Percentiles rank a stretch among this genome's conserved stretches.
Conservation (phyloP, 495 filamentous ascomycete genomes). For the Penicillium bialowiezense region DNA sequence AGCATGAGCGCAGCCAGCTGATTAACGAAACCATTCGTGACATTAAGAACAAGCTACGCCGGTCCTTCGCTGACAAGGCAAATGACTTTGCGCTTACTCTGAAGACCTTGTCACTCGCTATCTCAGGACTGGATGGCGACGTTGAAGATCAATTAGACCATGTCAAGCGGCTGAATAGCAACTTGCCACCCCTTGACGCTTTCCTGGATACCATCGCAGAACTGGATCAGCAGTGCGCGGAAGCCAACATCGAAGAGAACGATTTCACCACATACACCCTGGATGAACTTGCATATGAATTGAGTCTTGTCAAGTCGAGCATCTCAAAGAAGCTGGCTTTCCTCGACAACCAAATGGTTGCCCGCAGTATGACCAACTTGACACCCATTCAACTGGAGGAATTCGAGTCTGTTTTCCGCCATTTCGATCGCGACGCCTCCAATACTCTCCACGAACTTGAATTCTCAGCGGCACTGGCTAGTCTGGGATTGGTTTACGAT, state of each 20-base stretch:
- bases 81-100: conserved; percentile 95
- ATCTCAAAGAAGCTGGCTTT: conserved; percentile 95
- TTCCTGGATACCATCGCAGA: conserved; percentile 80
- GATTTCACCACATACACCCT: conserved; percentile 98
- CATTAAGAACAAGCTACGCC: conserved; percentile 92
- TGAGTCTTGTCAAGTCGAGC: conserved; percentile 82
- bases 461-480: conserved; percentile 91
- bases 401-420: conserved; percentile 95
- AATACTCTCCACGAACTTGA: conserved; percentile 93
- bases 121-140: conserved; percentile 92
- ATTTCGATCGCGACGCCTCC: conserved; percentile 91
- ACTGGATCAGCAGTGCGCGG: conserved; percentile 81
- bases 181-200: conserved; percentile 79
- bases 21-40: conserved; percentile 98
- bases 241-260: conserved; percentile 98
- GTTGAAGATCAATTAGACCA: conserved; percentile 89
- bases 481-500: conserved; percentile 88
- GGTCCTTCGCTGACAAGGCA: conserved; percentile 90
- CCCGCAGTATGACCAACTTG: conserved; percentile 96
- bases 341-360: conserved; percentile 95
- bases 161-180: conserved; percentile 74
- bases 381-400: conserved; percentile 98
- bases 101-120: conserved; percentile 87
- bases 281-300: conserved; percentile 92
- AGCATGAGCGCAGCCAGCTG: conserved; percentile 81